phyloP scores from a whole-genome alignment of 108 stramenopile genomes.

The Nannochloropsis oceanica region DNA sequence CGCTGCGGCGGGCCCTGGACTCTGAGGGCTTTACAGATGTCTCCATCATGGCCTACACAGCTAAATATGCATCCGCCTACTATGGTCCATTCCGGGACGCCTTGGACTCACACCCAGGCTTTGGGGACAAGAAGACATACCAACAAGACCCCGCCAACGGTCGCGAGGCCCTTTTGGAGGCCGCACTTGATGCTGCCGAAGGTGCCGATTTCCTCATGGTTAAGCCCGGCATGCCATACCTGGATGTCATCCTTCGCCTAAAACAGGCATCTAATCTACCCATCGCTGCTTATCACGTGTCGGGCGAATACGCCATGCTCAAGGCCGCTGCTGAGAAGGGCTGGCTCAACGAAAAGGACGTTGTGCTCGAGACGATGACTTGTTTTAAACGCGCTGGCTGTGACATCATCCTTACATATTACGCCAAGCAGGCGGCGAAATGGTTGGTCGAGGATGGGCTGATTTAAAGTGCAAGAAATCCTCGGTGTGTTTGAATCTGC shows the following conservation, averaged over 20 bases:
- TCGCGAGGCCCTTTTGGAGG: conserved; percentile 81
- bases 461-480: not conserved
- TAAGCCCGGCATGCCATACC: conserved; percentile 94
- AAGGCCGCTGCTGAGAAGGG: conserved; percentile 92
- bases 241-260: conserved; percentile 88
- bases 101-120: conserved; percentile 62
- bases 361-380: conserved; percentile 75
- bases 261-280: conserved; percentile 69
- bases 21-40: conserved; percentile 95
- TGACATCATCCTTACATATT: conserved; percentile 94
- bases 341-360: conserved; percentile 84
- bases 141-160: conserved; percentile 97
- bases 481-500: too few species aligned
- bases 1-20: conserved; percentile 91
- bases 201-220: conserved; percentile 99
- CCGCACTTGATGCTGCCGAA: conserved; percentile 84
- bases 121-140: conserved; percentile 93
- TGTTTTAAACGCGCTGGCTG: conserved; percentile 97
- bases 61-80: conserved; percentile 95
- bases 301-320: conserved; percentile 98
- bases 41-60: conserved; percentile 94
- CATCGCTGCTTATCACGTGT: conserved; percentile 96
- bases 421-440: conserved; percentile 89
- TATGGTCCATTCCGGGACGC: conserved; percentile 99
- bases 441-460: conserved; percentile 33